Evolutionary conservation across 306 rosid genomes (phyloP).

Genomic region (Dryas alaskensis): DNA sequence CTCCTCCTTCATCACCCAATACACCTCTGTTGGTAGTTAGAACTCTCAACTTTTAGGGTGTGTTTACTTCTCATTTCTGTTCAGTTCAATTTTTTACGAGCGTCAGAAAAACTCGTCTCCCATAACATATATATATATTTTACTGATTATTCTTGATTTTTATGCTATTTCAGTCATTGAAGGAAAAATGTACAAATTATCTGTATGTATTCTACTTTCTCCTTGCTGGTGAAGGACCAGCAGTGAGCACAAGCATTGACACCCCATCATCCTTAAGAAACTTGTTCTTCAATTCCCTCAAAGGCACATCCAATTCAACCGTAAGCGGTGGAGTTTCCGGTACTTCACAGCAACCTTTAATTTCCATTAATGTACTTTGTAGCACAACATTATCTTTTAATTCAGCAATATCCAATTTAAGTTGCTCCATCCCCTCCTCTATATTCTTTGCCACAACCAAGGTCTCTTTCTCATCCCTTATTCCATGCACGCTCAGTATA

Average conservation of each 20-base stretch:
- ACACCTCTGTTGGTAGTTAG: no score
- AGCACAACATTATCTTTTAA: neutral
- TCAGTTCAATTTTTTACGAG: no score
- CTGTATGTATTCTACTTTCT: no score
- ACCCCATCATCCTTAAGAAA: constrained; percentile 28
- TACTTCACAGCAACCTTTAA: constrained; percentile 25
- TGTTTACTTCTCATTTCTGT: no score
- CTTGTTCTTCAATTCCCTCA: constrained; percentile 48
- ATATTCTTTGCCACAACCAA: neutral
- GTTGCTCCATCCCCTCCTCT: neutral
- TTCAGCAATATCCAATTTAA: neutral
- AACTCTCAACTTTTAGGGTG: no score
- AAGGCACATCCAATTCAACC: constrained; percentile 50
- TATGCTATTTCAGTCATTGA: constrained; percentile 12
- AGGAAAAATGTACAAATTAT: no score
- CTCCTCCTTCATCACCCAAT: no score
- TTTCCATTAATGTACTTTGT: neutral
- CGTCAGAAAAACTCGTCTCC: no score
- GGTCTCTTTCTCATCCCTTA: constrained; percentile 19
- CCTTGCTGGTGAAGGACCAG: neutral
- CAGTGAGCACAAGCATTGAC: constrained; percentile 41
- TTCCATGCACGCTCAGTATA: constrained; percentile 16
- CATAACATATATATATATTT: no score
- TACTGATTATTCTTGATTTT: no score
- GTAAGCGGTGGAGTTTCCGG: constrained; percentile 34